Evolutionary conservation across 2,329 filamentous ascomycete genomes (phyloP).

Genomic region (Corniculantispora saksenae): DNA sequence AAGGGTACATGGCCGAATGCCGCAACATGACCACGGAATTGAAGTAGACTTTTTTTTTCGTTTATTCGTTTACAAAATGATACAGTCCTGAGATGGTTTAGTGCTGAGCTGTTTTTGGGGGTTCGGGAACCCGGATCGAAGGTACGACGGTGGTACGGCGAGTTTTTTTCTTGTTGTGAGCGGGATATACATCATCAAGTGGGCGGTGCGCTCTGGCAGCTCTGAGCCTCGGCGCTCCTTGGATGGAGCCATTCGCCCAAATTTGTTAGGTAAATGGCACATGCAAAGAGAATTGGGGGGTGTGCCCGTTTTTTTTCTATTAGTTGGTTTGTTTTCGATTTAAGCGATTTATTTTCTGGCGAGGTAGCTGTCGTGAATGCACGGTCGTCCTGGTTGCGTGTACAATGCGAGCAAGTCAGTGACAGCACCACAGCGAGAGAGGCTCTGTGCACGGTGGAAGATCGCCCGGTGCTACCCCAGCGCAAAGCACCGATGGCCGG

Average conservation of each 20-base stretch:
- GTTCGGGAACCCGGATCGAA: neutral
- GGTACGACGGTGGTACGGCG: neutral
- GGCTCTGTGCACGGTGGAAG: neutral
- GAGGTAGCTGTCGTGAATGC: neutral
- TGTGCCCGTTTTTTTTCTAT: too few species aligned
- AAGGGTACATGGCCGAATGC: neutral
- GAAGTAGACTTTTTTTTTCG: neutral
- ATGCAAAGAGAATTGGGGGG: too few species aligned
- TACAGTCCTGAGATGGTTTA: neutral
- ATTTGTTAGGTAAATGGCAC: too few species aligned
- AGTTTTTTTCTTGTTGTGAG: neutral
- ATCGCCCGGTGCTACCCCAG: neutral
- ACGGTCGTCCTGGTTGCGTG: neutral
- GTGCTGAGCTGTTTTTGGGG: neutral
- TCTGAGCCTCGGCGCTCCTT: slow-evolving; percentile 6
- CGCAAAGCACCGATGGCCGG: neutral
- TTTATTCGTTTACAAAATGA: too few species aligned
- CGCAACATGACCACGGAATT: neutral
- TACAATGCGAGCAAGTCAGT: too few species aligned
- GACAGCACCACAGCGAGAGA: neutral
- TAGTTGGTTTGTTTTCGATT: too few species aligned
- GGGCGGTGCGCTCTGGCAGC: too few species aligned
- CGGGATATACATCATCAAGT: neutral
- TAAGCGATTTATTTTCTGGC: too few species aligned
- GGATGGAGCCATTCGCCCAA: neutral